Conservation (phyloP, 768 basidiomycete species). For the Mycena indigotica region DNA sequence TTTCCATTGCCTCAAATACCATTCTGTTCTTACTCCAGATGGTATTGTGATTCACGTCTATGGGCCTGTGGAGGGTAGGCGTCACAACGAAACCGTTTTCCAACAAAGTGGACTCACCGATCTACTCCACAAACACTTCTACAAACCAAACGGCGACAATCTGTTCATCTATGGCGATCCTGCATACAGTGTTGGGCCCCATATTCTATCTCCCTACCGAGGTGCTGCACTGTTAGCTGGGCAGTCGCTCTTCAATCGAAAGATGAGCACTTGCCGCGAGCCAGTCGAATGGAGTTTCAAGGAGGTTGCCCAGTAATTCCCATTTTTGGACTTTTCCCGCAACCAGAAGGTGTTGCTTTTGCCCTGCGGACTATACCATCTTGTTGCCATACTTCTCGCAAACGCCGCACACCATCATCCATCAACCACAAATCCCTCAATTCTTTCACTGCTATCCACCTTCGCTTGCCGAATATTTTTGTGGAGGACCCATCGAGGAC, state of each 20-base stretch:
- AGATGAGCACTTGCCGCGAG: conserved; percentile 22
- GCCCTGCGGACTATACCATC: conserved; percentile 21
- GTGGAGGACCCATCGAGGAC: conserved; percentile 18
- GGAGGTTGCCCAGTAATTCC: conserved; percentile 18
- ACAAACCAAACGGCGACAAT: conserved; percentile 5
- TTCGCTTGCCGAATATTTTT: conserved; percentile 17
- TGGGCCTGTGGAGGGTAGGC: conserved; percentile 20
- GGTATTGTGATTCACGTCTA: conserved; percentile 22
- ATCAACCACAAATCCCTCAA: conserved; percentile 18
- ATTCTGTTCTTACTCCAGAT: conserved; percentile 17
- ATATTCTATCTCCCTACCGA: conserved; percentile 22
- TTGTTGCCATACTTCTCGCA: conserved; percentile 15
- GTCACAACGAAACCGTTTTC: conserved; percentile 23
- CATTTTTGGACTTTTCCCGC: conserved; percentile 19
- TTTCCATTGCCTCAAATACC: conserved; percentile 18
- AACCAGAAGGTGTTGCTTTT: conserved; percentile 22
- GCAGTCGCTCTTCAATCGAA: conserved; percentile 10
- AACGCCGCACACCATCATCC: conserved; percentile 22
- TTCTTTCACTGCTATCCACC: conserved; percentile 20
- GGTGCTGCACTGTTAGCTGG: conserved; percentile 11
- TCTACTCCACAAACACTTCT: conserved; percentile 19
- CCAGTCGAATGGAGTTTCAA: no score
- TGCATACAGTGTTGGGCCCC: conserved; percentile 13
- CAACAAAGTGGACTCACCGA: conserved; percentile 18
- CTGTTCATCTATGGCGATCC: conserved; percentile 23